Conservation (phyloP, 2,329 filamentous ascomycete species). For the Ceratocystis alfenasii region DNA sequence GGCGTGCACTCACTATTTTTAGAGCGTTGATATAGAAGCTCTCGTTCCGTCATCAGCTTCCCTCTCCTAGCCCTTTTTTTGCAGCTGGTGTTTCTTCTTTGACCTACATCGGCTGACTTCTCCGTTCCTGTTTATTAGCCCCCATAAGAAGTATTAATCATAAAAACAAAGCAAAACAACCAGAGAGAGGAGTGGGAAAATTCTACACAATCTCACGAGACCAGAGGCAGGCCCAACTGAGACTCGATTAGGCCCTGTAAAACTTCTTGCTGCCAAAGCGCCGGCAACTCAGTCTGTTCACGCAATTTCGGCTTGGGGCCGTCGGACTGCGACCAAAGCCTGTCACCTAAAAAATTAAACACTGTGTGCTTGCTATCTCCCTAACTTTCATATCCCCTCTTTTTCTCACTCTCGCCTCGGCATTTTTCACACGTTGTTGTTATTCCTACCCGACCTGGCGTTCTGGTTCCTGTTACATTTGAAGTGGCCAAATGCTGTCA, state of each 20-base stretch:
- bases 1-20: neutral
- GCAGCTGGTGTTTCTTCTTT: neutral
- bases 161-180: neutral
- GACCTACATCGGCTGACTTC: neutral
- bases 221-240: neutral
- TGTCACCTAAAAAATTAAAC: neutral
- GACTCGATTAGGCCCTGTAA: conserved; percentile 4
- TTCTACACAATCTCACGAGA: neutral
- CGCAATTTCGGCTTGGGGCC: neutral
- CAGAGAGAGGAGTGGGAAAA: too few relatives aligned
- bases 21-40: neutral
- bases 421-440: neutral
- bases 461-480: conserved; percentile 1
- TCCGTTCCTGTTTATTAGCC: neutral
- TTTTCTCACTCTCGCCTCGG: neutral
- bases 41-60: neutral
- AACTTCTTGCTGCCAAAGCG: conserved; percentile 1
- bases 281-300: neutral
- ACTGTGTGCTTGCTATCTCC: neutral
- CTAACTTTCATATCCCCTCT: neutral
- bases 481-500: neutral
- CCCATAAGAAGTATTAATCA: neutral
- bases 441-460: neutral
- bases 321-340: neutral
- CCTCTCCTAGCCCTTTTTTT: too few relatives aligned